These are phyloP conservation scores for Clavispora asparagi DNA, from an alignment of 805 yeast species.

Conservation along the genomic window DNA sequence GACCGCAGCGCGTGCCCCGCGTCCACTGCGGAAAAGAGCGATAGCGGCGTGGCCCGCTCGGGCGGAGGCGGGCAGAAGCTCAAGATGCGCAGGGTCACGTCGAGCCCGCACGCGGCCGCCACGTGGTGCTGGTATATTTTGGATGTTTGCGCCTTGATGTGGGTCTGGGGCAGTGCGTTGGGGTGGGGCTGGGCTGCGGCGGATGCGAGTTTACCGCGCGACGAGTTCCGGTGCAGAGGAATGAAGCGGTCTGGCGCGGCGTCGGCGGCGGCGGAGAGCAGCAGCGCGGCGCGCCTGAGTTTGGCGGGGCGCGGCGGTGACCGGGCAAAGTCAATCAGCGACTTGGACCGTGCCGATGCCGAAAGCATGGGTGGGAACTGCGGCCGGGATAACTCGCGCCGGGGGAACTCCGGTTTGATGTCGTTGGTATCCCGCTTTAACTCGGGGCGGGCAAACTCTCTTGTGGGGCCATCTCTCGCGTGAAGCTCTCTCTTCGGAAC, in stretches of 20 bases:
- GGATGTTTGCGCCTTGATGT: conserved; percentile 49
- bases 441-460: conserved; percentile 1
- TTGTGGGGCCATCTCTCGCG: background rate
- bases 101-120: conserved; percentile 91
- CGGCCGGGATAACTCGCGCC: background rate
- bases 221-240: conserved; percentile 39
- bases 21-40: conserved; percentile 25
- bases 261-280: conserved; percentile 9
- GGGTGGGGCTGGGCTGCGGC: conserved; percentile 32
- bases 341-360: conserved; percentile 6
- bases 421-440: background rate
- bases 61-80: conserved; percentile 89
- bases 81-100: conserved; percentile 73
- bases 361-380: conserved; percentile 6
- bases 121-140: conserved; percentile 71
- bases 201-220: conserved; percentile 34
- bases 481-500: no score
- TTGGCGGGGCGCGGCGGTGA: conserved; percentile 16
- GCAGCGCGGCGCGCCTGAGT: conserved; percentile 14
- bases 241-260: conserved; percentile 34
- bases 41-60: conserved; percentile 37
- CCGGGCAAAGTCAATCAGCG: conserved; percentile 13
- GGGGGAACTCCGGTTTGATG: background rate
- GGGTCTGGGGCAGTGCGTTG: conserved; percentile 48
- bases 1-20: conserved; percentile 17